Conservation (phyloP, 2,329 filamentous ascomycete species). For the Biscogniauxia marginata region DNA sequence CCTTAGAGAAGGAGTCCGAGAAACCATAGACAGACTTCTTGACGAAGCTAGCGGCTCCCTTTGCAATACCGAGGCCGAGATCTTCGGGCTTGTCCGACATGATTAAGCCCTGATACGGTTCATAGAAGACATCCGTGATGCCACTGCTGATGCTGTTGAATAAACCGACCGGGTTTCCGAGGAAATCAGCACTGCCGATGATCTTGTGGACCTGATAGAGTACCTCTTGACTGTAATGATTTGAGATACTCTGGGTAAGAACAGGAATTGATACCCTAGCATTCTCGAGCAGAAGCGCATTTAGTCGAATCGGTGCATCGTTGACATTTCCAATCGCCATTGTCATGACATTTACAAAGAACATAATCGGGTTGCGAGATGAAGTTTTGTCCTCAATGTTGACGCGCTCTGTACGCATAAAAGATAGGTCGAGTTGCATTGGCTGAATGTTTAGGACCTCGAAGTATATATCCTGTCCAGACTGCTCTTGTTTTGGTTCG, state of each 20-base stretch:
- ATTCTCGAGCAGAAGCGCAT: slow-evolving; percentile 92
- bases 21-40: slow-evolving; percentile 99
- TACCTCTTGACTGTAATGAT: slow-evolving; percentile 95
- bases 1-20: slow-evolving; percentile 95
- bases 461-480: slow-evolving; percentile 95
- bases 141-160: slow-evolving; percentile 99
- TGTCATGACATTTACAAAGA: slow-evolving; percentile 96
- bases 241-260: slow-evolving; percentile 81
- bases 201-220: slow-evolving; percentile 97
- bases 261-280: slow-evolving; percentile 85
- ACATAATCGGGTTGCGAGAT: slow-evolving; percentile 93
- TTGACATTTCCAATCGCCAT: slow-evolving; percentile 99
- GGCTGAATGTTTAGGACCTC: slow-evolving; percentile 95
- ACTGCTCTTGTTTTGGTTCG: slow-evolving; percentile 80
- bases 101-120: slow-evolving; percentile 96
- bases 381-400: slow-evolving; percentile 94
- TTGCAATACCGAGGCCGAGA: slow-evolving; percentile 90
- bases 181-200: slow-evolving; percentile 92
- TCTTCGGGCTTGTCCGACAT: slow-evolving; percentile 95
- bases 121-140: slow-evolving; percentile 97
- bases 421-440: slow-evolving; percentile 96
- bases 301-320: slow-evolving; percentile 90
- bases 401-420: slow-evolving; percentile 93
- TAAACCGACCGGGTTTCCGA: slow-evolving; percentile 93
- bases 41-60: slow-evolving; percentile 93